These are phyloP conservation scores for Naganishia liquefaciens DNA, from an alignment of 1,284 basidiomycete genomes.

Conservation along the genomic window DNA sequence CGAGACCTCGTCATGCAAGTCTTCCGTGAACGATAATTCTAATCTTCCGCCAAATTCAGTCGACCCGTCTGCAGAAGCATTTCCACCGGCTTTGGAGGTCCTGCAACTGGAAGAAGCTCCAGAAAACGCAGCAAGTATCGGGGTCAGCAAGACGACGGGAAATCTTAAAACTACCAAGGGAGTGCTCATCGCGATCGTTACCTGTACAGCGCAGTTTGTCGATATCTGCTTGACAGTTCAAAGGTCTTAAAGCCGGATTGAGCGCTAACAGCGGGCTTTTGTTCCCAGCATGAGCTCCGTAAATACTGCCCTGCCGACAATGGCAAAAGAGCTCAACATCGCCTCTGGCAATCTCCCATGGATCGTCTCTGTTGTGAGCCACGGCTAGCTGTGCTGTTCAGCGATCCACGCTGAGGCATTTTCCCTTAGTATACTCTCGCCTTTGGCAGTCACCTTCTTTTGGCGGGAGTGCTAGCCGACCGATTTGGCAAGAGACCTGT, in stretches of 20 bases:
- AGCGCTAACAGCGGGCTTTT: conserved; percentile 15
- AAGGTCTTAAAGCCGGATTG: conserved; percentile 28
- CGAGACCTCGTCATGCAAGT: too few relatives aligned
- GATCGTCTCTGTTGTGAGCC: conserved; percentile 43
- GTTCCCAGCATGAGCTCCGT: conserved; percentile 2
- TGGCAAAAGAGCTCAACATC: not conserved
- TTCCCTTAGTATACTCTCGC: not conserved
- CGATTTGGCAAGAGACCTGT: conserved; percentile 47
- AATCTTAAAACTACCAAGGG: conserved; percentile 14
- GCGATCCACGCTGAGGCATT: conserved; percentile 12
- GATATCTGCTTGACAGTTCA: conserved; percentile 24
- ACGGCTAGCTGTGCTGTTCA: not conserved
- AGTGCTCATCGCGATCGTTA: conserved; percentile 7
- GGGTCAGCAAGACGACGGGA: conserved; percentile 15
- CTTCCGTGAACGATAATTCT: too few relatives aligned
- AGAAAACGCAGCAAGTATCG: conserved; percentile 6
- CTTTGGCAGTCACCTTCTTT: conserved; percentile 31
- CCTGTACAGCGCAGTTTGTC: conserved; percentile 11
- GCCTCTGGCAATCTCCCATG: conserved; percentile 43
- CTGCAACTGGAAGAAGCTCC: conserved; percentile 20
- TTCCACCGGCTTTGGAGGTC: too few relatives aligned
- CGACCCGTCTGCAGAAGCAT: too few relatives aligned
- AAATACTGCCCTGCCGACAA: not conserved
- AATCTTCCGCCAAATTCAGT: too few relatives aligned
- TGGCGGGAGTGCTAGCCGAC: conserved; percentile 50